Base-by-base conservation (phyloP, 352 stramenopile genomes). In the Elongisporangium undulatum region DNA sequence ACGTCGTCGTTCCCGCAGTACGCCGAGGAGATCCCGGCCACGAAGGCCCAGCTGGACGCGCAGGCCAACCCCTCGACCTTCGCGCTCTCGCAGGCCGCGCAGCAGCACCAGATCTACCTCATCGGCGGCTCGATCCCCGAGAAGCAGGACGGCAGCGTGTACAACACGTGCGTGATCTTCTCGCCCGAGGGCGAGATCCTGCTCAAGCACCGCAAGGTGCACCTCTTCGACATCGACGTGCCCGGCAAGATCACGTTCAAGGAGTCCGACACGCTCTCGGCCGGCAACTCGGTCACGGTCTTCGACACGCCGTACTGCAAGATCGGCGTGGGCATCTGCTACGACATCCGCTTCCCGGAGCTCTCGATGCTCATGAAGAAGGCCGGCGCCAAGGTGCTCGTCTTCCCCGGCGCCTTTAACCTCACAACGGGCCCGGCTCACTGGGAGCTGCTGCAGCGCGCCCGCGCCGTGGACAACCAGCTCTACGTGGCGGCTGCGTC, bases 211-310 rank as follows among this genome's bases (percentile, higher is more conserved):
- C 90, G 97, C 62, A 99, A 99, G 76, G 89, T 99, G 19, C 97
- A 99, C 74, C 76, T 99, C 7, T 99, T 99, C 75, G 97, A 99
- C 76, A 99, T 99, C 53, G 93, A 99, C 69, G 95, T 99, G 48
- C 98, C 98, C 1, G 97, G 97, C 54, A 97, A 97, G 53, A 99
- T 99, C 68, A 98, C 87, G 34, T 99, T 99, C 79, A 98, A 98
- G 79, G 98, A 99, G 79, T 99, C 93, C 48, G 97, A 99, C 63
- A 99, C 97, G 24, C 84, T 99, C 12, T 97, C 86, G 55, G 75
- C 91, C 3, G 98, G 98, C 58, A 85, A 98, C 67, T 66, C 65
- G 51, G 64, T 95, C 56, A 94, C 85, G 58, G 67, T 96, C 51
- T 93, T 94, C 58, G 84, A 96, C 69, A 96, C 87, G 51, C 83